Evolutionary conservation across 1,284 basidiomycete species (phyloP).

Genomic region (Earliella scabrosa): DNA sequence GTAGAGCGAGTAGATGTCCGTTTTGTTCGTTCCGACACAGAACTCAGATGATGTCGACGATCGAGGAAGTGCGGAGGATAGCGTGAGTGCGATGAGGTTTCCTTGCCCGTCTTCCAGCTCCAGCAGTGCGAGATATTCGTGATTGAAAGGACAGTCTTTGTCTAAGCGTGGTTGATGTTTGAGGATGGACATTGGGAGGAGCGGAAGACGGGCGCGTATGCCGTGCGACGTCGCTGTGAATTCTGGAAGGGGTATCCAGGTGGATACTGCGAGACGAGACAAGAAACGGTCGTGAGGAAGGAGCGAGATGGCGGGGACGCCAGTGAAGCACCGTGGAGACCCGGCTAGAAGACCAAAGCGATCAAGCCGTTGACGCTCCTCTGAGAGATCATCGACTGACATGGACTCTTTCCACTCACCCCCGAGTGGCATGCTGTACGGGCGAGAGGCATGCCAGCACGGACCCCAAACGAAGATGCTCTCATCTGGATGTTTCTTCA

Average conservation of each 20-base stretch:
- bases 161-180: too few relatives aligned
- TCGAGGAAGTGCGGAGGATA: too few relatives aligned
- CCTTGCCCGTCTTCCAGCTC: too few relatives aligned
- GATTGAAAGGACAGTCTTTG: too few relatives aligned
- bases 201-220: not conserved
- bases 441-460: too few relatives aligned
- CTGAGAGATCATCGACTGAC: not conserved
- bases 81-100: too few relatives aligned
- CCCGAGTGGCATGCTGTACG: too few relatives aligned
- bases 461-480: slow-evolving; percentile 15
- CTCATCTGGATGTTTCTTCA: slow-evolving; percentile 4
- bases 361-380: too few relatives aligned
- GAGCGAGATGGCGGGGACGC: not conserved
- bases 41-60: too few relatives aligned
- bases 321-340: not conserved
- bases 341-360: not conserved
- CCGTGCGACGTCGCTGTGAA: not conserved
- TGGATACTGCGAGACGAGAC: not conserved
- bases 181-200: not conserved
- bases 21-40: too few relatives aligned
- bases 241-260: not conserved
- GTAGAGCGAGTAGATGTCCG: too few relatives aligned
- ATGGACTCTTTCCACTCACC: not conserved
- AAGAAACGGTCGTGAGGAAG: not conserved
- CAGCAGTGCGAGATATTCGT: too few relatives aligned